phyloP scores from a whole-genome alignment of 2,329 filamentous ascomycete species.

The Didymosphaeria variabile region DNA sequence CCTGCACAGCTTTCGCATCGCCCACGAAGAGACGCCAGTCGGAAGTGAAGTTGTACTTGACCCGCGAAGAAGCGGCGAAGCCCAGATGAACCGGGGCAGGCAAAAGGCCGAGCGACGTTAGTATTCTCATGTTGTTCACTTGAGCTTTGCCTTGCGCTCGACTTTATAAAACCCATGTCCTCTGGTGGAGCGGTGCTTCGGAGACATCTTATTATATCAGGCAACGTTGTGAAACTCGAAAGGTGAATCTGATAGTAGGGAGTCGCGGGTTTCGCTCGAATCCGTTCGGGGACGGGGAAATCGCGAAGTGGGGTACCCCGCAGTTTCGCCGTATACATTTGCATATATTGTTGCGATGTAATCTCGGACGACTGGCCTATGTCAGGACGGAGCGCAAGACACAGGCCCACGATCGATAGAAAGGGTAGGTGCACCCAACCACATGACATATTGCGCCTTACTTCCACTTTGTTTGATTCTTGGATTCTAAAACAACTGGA shows the following conservation, averaged over 20 bases:
- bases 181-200: neutral
- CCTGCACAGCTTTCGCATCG: neutral
- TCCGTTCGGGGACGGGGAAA: neutral
- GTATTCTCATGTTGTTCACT: neutral
- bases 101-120: neutral
- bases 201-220: neutral
- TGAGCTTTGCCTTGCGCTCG: neutral
- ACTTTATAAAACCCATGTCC: neutral
- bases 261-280: neutral
- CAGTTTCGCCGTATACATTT: neutral
- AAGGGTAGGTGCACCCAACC: neutral
- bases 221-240: neutral
- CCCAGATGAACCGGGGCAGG: neutral
- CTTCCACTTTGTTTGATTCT: neutral
- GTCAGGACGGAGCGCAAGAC: neutral
- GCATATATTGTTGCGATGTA: neutral
- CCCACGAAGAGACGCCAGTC: neutral
- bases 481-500: neutral
- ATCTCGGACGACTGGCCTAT: neutral
- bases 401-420: neutral
- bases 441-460: neutral
- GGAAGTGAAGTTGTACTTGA: conserved; percentile 3
- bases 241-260: too few species aligned
- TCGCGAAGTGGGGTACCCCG: neutral
- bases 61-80: neutral